Evolutionary conservation across 1,139 yeast species (phyloP).

Genomic region (Hansenula anomala): DNA sequence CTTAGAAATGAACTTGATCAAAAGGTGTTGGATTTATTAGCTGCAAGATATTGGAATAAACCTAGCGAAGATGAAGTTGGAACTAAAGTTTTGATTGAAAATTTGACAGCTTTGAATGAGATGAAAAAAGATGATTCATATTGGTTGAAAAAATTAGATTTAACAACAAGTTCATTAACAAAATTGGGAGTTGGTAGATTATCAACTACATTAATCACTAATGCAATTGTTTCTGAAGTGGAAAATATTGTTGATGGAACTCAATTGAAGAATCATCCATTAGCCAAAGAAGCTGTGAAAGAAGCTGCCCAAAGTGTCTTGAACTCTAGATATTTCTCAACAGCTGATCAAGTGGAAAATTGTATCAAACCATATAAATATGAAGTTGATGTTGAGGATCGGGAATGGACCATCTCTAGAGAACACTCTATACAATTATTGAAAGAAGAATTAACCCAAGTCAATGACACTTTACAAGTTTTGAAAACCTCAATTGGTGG

Average conservation of each 20-base stretch:
- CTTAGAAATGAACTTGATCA: conserved; percentile 86
- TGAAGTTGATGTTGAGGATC: conserved; percentile 91
- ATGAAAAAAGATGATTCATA: conserved; percentile 65
- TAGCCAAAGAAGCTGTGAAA: conserved; percentile 73
- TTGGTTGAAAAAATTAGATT: conserved; percentile 87
- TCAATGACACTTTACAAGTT: conserved; percentile 59
- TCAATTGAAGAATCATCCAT: conserved; percentile 75
- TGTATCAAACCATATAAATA: conserved; percentile 97
- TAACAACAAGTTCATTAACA: conserved; percentile 78
- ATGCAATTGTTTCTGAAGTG: conserved; percentile 73
- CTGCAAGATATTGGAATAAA: conserved; percentile 86
- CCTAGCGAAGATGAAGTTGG: conserved; percentile 10
- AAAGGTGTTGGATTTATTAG: conserved; percentile 76
- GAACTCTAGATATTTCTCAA: conserved; percentile 74
- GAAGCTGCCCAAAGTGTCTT: conserved; percentile 84
- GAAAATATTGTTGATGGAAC: conserved; percentile 69
- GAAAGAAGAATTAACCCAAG: conserved; percentile 82
- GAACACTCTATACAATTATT: conserved; percentile 71
- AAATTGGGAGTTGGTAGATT: conserved; percentile 91
- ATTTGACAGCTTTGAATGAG: conserved; percentile 45
- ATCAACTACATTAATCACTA: conserved; percentile 78
- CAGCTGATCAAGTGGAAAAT: conserved; percentile 97
- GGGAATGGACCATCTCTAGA: conserved; percentile 85
- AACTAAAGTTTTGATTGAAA: conserved; percentile 28
- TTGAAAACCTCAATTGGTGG: conserved; percentile 76